Conservation (phyloP, 2,329 filamentous ascomycete genomes). For the Myriosclerotinia scirpicola region DNA sequence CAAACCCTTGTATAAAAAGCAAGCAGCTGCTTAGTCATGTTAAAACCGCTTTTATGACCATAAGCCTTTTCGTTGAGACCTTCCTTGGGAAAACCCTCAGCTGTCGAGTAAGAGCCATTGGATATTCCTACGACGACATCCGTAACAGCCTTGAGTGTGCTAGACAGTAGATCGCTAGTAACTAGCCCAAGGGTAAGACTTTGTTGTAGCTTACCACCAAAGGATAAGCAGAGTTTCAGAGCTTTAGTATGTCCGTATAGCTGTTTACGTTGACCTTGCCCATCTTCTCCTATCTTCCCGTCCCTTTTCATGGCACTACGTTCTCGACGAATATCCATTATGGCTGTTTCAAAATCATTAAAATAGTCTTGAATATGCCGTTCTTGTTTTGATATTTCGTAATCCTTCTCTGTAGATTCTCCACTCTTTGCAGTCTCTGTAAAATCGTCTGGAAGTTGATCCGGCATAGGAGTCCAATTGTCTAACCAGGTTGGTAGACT, state of each 20-base stretch:
- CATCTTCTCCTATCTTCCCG: background rate
- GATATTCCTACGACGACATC: conserved; percentile 23
- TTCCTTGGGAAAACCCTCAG: too few species aligned
- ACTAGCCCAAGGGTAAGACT: conserved; percentile 33
- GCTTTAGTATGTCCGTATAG: background rate
- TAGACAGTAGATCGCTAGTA: conserved; percentile 25
- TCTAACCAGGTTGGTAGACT: conserved; percentile 33
- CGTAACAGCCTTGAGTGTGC: conserved; percentile 24
- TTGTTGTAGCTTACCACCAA: conserved; percentile 32
- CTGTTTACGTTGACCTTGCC: background rate
- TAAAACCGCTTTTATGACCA: background rate
- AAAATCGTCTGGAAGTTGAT: background rate
- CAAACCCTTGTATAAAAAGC: conserved; percentile 35
- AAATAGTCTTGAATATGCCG: conserved; percentile 23
- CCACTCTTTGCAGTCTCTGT: background rate
- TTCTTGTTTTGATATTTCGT: background rate
- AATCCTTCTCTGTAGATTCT: background rate
- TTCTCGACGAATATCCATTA: conserved; percentile 15
- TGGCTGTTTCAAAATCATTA: conserved; percentile 25
- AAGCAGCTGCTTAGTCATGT: conserved; percentile 21
- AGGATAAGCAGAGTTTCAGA: conserved; percentile 26
- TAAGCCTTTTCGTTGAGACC: too few species aligned
- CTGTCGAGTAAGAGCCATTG: background rate
- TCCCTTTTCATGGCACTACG: background rate
- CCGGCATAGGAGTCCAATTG: conserved; percentile 25